Evolutionary conservation across 352 stramenopile genomes (phyloP).

Genomic region (Phytophthora tentaculata): DNA sequence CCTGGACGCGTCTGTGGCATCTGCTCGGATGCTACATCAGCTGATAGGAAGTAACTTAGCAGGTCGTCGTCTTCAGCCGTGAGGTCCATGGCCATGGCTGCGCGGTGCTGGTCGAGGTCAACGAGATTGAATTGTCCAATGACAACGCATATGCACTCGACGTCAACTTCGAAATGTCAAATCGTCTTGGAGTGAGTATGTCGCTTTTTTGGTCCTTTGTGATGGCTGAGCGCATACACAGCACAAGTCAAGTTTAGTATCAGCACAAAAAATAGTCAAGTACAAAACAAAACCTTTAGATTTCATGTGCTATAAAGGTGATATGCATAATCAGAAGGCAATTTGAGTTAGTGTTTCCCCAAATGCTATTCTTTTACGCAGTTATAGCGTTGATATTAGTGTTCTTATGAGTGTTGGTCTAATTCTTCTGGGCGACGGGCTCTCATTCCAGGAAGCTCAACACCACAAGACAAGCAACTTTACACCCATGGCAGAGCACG

Average conservation of each 20-base stretch:
- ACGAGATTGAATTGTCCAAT: constrained; percentile 35
- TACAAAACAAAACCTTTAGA: neutral
- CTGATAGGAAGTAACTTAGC: constrained; percentile 87
- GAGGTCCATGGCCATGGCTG: constrained; percentile 64
- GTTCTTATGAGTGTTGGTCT: constrained; percentile 27
- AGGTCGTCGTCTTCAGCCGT: constrained; percentile 88
- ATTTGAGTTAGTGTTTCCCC: neutral
- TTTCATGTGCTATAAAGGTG: neutral
- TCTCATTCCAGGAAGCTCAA: constrained; percentile 21
- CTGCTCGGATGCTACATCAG: constrained; percentile 70
- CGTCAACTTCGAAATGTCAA: constrained; percentile 29
- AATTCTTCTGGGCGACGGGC: constrained; percentile 20
- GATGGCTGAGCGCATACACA: neutral
- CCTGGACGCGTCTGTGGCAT: constrained; percentile 38
- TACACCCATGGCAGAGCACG: constrained; percentile 26
- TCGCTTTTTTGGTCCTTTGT: constrained; percentile 3
- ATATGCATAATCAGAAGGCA: neutral
- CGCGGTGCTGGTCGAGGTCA: neutral
- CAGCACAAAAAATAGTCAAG: neutral
- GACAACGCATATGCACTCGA: constrained; percentile 25
- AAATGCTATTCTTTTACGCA: neutral
- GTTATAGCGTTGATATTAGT: neutral
- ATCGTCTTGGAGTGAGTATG: constrained; percentile 13
- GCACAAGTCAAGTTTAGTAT: neutral
- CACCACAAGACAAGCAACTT: constrained; percentile 4